A percentile compares a stretch with the other conserved stretches of the same genome.
These are phyloP conservation scores for Lepraria neglecta DNA, from an alignment of 495 filamentous ascomycete genomes.

Conservation along the genomic window DNA sequence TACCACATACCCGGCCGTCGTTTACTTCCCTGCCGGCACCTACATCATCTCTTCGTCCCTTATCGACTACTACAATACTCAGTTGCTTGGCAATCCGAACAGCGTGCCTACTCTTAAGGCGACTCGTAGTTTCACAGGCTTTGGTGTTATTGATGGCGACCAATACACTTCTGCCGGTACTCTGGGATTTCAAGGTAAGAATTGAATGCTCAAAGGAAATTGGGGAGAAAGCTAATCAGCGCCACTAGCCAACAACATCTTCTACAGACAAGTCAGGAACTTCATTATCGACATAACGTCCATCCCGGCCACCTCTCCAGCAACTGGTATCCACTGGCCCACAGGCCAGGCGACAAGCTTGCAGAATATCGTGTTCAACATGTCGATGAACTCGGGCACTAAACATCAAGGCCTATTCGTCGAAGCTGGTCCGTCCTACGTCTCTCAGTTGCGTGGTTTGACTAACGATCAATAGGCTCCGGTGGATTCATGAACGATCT, in stretches of 20 bases:
- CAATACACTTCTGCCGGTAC: constrained; percentile 40
- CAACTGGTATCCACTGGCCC: constrained; percentile 72
- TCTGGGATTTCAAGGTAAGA: constrained; percentile 40
- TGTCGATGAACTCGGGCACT: constrained; percentile 52
- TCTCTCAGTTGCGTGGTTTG: not conserved
- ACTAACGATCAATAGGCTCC: constrained; percentile 41
- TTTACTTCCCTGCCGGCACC: constrained; percentile 60
- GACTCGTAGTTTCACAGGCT: constrained; percentile 52
- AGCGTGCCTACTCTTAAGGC: constrained; percentile 60
- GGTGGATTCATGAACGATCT: constrained; percentile 61
- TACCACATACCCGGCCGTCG: constrained; percentile 52
- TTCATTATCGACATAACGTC: constrained; percentile 66
- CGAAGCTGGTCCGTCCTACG: constrained; percentile 51
- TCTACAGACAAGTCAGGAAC: constrained; percentile 73
- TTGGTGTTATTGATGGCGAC: constrained; percentile 65
- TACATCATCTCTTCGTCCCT: constrained; percentile 55
- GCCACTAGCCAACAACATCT: constrained; percentile 56
- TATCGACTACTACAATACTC: constrained; percentile 55
- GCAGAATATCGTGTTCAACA: constrained; percentile 70
- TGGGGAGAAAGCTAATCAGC: not conserved
- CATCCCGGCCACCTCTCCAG: constrained; percentile 47
- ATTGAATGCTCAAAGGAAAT: not conserved
- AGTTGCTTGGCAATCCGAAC: constrained; percentile 63
- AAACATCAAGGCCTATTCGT: constrained; percentile 68
- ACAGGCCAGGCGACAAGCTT: constrained; percentile 65